Evolutionary conservation across 169 alveolate species (phyloP).

Genomic region (Cyclospora cayetanensis): DNA sequence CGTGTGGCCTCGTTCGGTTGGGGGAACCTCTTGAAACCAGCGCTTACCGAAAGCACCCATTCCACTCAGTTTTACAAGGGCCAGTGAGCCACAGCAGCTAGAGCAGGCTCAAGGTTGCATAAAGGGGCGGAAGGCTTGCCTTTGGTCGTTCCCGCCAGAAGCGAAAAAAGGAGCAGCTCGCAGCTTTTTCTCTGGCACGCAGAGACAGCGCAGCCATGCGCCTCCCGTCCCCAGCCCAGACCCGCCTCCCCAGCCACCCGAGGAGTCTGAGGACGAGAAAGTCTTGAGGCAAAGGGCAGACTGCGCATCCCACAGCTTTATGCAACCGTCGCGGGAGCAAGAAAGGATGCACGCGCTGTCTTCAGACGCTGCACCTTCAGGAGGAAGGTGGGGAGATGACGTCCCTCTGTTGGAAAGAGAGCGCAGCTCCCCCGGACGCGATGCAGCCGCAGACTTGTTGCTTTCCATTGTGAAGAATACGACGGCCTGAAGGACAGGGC

Average conservation of each 20-base stretch:
- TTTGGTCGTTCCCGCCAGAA: slow-evolving; percentile 59
- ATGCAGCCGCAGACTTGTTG: background rate
- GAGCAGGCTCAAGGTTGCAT: too few species aligned
- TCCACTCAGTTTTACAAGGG: too few species aligned
- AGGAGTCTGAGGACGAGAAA: background rate
- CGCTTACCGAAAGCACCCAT: too few species aligned
- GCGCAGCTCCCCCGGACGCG: background rate
- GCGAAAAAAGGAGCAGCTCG: slow-evolving; percentile 52
- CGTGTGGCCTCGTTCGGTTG: too few species aligned
- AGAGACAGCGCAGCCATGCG: slow-evolving; percentile 48
- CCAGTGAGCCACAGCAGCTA: background rate
- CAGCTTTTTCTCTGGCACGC: slow-evolving; percentile 33
- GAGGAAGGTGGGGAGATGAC: background rate
- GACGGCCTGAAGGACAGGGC: slow-evolving; percentile 4
- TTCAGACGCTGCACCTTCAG: background rate
- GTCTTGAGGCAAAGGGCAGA: slow-evolving; percentile 54
- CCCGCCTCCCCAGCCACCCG: background rate
- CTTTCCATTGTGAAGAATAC: background rate
- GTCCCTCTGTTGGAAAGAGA: slow-evolving; percentile 8
- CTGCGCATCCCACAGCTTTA: slow-evolving; percentile 42
- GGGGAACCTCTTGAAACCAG: too few species aligned
- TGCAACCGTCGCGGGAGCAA: slow-evolving; percentile 56
- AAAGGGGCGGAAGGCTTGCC: too few species aligned
- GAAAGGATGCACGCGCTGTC: slow-evolving; percentile 30
- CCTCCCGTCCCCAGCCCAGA: background rate